Base-by-base conservation (phyloP, 2,329 filamentous ascomycete species). In the Aspergillus puulaauensis region DNA sequence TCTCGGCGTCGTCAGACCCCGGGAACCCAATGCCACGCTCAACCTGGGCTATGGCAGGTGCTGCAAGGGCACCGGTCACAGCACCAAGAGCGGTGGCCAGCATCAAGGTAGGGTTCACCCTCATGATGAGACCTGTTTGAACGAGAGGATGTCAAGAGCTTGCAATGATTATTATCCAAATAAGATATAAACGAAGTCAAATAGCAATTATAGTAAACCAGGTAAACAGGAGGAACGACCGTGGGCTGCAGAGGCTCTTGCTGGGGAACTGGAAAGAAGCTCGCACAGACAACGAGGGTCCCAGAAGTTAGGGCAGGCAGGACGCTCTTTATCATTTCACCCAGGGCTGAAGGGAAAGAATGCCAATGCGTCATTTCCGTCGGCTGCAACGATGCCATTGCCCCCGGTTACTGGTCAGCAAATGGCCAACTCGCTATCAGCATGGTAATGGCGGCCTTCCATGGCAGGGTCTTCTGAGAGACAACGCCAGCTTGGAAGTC, bases 41-140 rank as follows among this genome's bases (percentile, higher is more conserved):
- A 54, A 46, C 51, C 31, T 27, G 39, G 40, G 52, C 55, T 3
- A 35, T 49, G 24, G 43, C 47, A 23, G 54, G 54, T 23, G 46
- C 51, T 31, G 56, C 56, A 54, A 58, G 56, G 56, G 50, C 55
- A 53, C 55, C 21, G 31, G 35, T 46, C 14, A 58, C 27, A 14
- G 45, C 56, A 45, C 56, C 51, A 12, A 58, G 31, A 21, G 51
- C 51, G 46, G 56, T 58, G 46, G 47, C 56, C 51, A 58, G 35
- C 17, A 58, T 33, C 24, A 54, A 17, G 31, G 54, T 52, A 33
- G 49, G 45, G 31, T 43, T 50, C 23, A 58, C 46, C 47, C 53
- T 58, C 56, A 58, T 58, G 39, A 12, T 51, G 51, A 17, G 51
- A 23, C 39, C 14, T 27, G 14, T 50, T 37, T 54, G 39, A 58